Evolutionary conservation across 805 yeast species (phyloP).

Genomic region (Candida nitratophila): DNA sequence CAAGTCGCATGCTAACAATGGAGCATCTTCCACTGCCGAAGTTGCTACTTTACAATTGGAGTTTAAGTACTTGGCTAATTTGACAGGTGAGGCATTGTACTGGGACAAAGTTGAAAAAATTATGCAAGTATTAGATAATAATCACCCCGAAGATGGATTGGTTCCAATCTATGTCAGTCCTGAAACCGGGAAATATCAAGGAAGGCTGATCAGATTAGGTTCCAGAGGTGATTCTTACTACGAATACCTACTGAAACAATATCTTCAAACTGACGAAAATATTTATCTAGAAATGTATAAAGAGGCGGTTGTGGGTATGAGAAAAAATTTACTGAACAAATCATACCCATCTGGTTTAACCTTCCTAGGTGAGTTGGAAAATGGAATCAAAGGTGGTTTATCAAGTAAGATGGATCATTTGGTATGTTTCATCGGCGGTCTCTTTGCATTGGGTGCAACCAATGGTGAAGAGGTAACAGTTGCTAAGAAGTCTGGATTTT

Average conservation of each 20-base stretch:
- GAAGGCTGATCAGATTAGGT: conserved; percentile 67
- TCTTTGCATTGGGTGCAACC: conserved; percentile 85
- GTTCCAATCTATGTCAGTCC: conserved; percentile 80
- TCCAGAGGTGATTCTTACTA: conserved; percentile 92
- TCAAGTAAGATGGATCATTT: conserved; percentile 85
- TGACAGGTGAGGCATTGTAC: conserved; percentile 72
- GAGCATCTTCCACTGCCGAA: conserved; percentile 86
- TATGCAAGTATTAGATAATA: conserved; percentile 61
- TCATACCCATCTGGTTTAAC: conserved; percentile 58
- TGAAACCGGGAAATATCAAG: conserved; percentile 62
- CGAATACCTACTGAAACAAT: conserved; percentile 82
- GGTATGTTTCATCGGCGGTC: conserved; percentile 88
- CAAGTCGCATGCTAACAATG: conserved; percentile 56
- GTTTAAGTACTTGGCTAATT: conserved; percentile 68
- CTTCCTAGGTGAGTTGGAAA: conserved; percentile 71
- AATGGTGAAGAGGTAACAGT: conserved; percentile 51
- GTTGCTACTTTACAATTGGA: conserved; percentile 84
- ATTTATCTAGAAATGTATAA: conserved; percentile 69
- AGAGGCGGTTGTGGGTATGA: conserved; percentile 72
- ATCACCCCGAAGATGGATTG: conserved; percentile 63
- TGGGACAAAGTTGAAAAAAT: conserved; percentile 77
- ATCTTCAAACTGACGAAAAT: conserved; percentile 67
- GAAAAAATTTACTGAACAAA: conserved; percentile 50
- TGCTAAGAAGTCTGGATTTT: conserved; percentile 47
- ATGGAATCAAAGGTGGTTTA: conserved; percentile 54